These are phyloP conservation scores for Hanseniaspora clermontiae DNA, from an alignment of 805 yeast genomes.

Conservation along the genomic window DNA sequence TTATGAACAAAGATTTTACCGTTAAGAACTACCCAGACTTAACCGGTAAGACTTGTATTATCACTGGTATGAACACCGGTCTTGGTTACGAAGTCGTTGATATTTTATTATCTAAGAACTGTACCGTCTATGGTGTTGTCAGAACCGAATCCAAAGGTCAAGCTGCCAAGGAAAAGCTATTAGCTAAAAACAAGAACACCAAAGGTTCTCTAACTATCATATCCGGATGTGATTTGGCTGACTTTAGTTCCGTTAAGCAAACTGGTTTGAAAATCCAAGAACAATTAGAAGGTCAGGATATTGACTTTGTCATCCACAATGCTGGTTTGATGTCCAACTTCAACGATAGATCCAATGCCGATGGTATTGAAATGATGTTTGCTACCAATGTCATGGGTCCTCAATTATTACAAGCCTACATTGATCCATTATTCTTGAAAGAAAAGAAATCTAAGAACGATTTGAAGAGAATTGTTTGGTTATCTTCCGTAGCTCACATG, in stretches of 20 bases:
- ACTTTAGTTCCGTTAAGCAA: conserved; percentile 27
- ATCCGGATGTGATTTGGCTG: conserved; percentile 29
- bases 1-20: conserved; percentile 21
- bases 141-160: conserved; percentile 28
- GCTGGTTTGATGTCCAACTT: conserved; percentile 29
- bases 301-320: conserved; percentile 28
- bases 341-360: conserved; percentile 22
- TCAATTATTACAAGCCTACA: conserved; percentile 28
- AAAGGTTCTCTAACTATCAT: conserved; percentile 21
- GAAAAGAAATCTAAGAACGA: conserved; percentile 19
- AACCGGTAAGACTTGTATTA: conserved; percentile 29
- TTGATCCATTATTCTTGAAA: conserved; percentile 29
- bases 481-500: conserved; percentile 28
- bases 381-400: conserved; percentile 31
- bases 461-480: conserved; percentile 31
- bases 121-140: conserved; percentile 26
- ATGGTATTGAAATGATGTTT: conserved; percentile 30
- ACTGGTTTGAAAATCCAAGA: conserved; percentile 22
- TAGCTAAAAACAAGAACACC: conserved; percentile 21
- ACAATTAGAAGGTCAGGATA: conserved; percentile 17
- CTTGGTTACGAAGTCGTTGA: conserved; percentile 25
- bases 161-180: conserved; percentile 24
- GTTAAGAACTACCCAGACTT: conserved; percentile 29
- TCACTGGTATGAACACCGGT: conserved; percentile 34
- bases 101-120: conserved; percentile 25